Evolutionary conservation across 2,329 filamentous ascomycete genomes (phyloP).

Genomic region (Phialemoniopsis sp.): DNA sequence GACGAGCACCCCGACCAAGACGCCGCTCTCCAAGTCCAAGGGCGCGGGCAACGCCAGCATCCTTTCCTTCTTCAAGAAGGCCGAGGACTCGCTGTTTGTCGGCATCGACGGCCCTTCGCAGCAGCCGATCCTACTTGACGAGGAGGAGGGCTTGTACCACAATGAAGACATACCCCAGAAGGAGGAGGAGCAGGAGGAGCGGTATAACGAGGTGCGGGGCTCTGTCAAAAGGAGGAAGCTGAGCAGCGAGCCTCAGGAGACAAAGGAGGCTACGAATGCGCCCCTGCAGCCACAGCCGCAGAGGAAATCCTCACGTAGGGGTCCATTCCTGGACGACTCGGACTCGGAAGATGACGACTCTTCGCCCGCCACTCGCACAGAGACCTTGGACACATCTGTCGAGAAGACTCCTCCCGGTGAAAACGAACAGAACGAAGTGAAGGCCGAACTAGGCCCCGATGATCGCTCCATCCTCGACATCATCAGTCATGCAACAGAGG

Average conservation of each 20-base stretch:
- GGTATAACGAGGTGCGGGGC: slow-evolving; percentile 32
- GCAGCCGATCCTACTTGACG: background rate
- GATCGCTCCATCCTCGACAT: too few relatives aligned
- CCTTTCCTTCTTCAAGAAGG: slow-evolving; percentile 71
- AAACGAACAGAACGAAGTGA: too few relatives aligned
- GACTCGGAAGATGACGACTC: slow-evolving; percentile 43
- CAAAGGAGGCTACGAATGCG: slow-evolving; percentile 1
- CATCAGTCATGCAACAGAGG: too few relatives aligned
- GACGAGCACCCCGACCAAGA: slow-evolving; percentile 1
- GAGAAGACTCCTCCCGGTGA: too few relatives aligned
- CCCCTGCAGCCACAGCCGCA: slow-evolving; percentile 5
- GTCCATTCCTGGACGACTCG: slow-evolving; percentile 70
- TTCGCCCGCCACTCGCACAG: background rate
- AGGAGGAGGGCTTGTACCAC: slow-evolving; percentile 7
- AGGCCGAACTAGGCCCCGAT: background rate
- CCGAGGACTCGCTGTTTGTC: slow-evolving; percentile 56
- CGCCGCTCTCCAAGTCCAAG: slow-evolving; percentile 6
- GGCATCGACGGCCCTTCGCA: slow-evolving; percentile 7
- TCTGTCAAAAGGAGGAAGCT: slow-evolving; percentile 38
- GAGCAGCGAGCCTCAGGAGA: slow-evolving; percentile 16
- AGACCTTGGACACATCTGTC: too few relatives aligned
- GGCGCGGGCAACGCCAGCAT: slow-evolving; percentile 59
- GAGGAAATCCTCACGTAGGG: slow-evolving; percentile 25
- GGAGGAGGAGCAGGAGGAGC: slow-evolving; percentile 8
- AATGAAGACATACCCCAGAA: background rate